phyloP scores from a whole-genome alignment of 495 filamentous ascomycete genomes.

The Pyronema domesticum region DNA sequence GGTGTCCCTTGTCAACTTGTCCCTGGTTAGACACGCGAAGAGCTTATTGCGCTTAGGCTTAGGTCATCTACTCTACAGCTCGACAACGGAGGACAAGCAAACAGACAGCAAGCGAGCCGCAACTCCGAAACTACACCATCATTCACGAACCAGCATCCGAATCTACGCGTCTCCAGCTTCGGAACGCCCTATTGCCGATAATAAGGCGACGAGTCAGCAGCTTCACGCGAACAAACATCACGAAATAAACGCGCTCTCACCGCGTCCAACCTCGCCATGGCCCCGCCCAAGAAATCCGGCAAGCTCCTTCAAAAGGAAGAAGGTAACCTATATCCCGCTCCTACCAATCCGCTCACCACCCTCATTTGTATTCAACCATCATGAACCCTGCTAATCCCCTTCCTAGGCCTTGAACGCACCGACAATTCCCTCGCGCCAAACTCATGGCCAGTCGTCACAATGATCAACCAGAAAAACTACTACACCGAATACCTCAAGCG shows the following conservation, averaged over 20 bases:
- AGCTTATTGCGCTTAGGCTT: background rate
- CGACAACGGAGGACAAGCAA: no score
- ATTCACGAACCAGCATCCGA: background rate
- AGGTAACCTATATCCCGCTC: conserved; percentile 8
- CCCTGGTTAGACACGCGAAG: background rate
- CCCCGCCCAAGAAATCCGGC: conserved; percentile 31
- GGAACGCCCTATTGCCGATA: background rate
- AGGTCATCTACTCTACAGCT: no score
- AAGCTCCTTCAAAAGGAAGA: conserved; percentile 28
- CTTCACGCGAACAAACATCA: background rate
- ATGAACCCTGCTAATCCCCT: no score
- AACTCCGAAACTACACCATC: background rate
- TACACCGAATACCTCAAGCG: conserved; percentile 98
- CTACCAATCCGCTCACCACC: background rate
- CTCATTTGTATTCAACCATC: background rate
- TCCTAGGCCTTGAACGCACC: conserved; percentile 69
- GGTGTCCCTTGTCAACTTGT: background rate
- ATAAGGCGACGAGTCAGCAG: background rate
- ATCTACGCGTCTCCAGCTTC: background rate
- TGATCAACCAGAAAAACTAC: conserved; percentile 99
- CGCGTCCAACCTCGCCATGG: conserved; percentile 12
- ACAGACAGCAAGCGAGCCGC: background rate
- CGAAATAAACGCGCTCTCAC: background rate
- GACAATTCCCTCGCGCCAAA: conserved; percentile 95
- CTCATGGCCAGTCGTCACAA: conserved; percentile 74